Evolutionary conservation across 345 rosid species (phyloP).

Genomic region (Streptanthus diversifolius): DNA sequence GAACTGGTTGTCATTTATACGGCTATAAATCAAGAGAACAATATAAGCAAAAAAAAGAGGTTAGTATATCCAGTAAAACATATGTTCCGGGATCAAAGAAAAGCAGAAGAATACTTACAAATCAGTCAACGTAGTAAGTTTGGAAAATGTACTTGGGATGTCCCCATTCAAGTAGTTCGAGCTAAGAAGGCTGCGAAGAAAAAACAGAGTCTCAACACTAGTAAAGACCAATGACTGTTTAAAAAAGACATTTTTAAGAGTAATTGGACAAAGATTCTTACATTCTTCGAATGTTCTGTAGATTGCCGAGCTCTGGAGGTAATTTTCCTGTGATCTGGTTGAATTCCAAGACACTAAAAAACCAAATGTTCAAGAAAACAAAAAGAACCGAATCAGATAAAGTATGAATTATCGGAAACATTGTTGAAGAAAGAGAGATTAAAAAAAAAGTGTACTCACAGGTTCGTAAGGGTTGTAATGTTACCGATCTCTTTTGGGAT

Average conservation of each 20-base stretch:
- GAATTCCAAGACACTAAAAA: slow-evolving; percentile 33
- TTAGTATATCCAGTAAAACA: neutral
- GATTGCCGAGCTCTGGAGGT: slow-evolving; percentile 47
- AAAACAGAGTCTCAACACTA: slow-evolving; percentile 10
- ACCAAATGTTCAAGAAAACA: neutral
- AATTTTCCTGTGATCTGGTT: slow-evolving; percentile 42
- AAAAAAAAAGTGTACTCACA: slow-evolving; percentile 40
- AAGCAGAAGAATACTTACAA: slow-evolving; percentile 35
- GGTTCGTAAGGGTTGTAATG: slow-evolving; percentile 33
- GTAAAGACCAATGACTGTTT: neutral
- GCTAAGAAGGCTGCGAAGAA: slow-evolving; percentile 36
- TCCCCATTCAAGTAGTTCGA: slow-evolving; percentile 53
- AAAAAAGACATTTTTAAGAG: too few relatives aligned
- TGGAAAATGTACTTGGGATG: slow-evolving; percentile 48
- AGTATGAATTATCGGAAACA: neutral
- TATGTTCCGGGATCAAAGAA: neutral
- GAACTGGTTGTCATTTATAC: slow-evolving; percentile 51
- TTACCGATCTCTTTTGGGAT: slow-evolving; percentile 55
- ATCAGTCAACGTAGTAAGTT: slow-evolving; percentile 40
- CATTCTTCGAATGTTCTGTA: slow-evolving; percentile 19
- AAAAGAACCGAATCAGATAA: neutral
- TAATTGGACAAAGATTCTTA: slow-evolving; percentile 7
- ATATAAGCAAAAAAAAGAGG: neutral
- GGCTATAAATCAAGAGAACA: slow-evolving; percentile 27
- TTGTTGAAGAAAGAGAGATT: neutral